Percentiles rank a stretch among this genome's conserved stretches.
phyloP scores from a whole-genome alignment of 176 grass and related monocot species.

The Oryza officinalis region DNA sequence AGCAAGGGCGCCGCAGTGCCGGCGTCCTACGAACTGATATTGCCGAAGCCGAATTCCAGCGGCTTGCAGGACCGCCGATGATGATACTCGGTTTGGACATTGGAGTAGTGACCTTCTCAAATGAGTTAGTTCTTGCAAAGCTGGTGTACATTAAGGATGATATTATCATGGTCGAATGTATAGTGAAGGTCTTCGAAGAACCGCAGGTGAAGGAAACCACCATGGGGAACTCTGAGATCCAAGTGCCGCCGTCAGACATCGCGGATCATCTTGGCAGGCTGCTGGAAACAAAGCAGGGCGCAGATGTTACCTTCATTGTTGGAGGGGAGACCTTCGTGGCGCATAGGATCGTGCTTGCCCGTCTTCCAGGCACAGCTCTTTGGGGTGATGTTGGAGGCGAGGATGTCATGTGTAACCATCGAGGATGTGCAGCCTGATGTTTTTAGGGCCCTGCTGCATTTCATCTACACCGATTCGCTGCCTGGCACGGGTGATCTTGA shows the following conservation, averaged over 20 bases:
- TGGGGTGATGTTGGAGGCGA: slow-evolving; percentile 8
- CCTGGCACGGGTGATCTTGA: background rate
- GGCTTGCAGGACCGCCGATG: too few species aligned
- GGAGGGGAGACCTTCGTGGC: slow-evolving; percentile 26
- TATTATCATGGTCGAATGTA: too few species aligned
- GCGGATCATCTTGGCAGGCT: background rate
- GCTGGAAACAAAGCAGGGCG: background rate
- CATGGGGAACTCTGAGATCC: background rate
- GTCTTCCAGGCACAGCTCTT: slow-evolving; percentile 3
- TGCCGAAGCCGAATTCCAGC: too few species aligned
- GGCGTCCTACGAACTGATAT: too few species aligned
- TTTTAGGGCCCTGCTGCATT: slow-evolving; percentile 39
- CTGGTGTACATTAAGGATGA: too few species aligned
- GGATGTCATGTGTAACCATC: background rate
- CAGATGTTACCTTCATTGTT: slow-evolving; percentile 33
- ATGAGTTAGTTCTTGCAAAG: too few species aligned
- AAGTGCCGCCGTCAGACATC: slow-evolving; percentile 19
- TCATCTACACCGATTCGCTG: slow-evolving; percentile 39
- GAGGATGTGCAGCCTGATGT: slow-evolving; percentile 42
- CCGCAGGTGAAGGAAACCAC: background rate
- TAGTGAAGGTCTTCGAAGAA: background rate
- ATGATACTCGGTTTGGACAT: too few species aligned
- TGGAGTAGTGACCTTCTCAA: too few species aligned
- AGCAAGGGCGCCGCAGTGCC: too few species aligned
- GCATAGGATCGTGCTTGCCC: slow-evolving; percentile 40